Evolutionary conservation across 306 rosid genomes (phyloP).

Genomic region (Luffa aegyptiaca): DNA sequence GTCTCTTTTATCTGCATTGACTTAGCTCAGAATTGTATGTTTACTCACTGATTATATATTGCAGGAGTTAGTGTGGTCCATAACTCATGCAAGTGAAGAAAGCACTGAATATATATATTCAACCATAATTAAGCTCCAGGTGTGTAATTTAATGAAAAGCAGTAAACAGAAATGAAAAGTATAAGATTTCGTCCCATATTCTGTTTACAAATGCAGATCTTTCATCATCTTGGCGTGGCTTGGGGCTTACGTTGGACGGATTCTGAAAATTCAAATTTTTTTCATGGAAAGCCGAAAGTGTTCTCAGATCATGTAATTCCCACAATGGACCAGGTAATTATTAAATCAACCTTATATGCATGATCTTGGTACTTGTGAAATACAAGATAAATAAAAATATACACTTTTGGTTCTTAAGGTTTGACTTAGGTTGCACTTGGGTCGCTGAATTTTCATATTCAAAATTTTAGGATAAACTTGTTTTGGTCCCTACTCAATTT

Average conservation of each 20-base stretch:
- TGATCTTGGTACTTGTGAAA: background rate
- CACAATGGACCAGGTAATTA: constrained; percentile 54
- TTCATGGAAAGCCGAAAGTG: constrained; percentile 28
- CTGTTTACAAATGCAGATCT: constrained; percentile 39
- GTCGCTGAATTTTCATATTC: background rate
- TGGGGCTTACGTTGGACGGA: constrained; percentile 82
- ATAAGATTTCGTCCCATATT: background rate
- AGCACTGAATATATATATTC: constrained; percentile 74
- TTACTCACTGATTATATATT: constrained; percentile 15
- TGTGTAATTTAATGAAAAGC: constrained; percentile 8
- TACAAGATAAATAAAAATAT: background rate
- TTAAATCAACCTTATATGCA: background rate
- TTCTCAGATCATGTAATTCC: constrained; percentile 55
- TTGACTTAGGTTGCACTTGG: background rate
- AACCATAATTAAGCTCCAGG: constrained; percentile 80
- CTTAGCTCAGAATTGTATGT: constrained; percentile 9
- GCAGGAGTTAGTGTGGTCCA: constrained; percentile 77
- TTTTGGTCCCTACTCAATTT: background rate
- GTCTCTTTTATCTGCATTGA: constrained; percentile 13
- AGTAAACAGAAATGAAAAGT: background rate
- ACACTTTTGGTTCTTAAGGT: background rate
- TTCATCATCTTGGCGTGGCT: constrained; percentile 77
- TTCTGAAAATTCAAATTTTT: constrained; percentile 20
- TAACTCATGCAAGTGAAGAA: constrained; percentile 89
- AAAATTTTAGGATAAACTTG: background rate